Percentiles rank a stretch among this genome's conserved stretches.
Evolutionary conservation across 257 asterid species (phyloP).

Genomic region (Solanum microdontum): DNA sequence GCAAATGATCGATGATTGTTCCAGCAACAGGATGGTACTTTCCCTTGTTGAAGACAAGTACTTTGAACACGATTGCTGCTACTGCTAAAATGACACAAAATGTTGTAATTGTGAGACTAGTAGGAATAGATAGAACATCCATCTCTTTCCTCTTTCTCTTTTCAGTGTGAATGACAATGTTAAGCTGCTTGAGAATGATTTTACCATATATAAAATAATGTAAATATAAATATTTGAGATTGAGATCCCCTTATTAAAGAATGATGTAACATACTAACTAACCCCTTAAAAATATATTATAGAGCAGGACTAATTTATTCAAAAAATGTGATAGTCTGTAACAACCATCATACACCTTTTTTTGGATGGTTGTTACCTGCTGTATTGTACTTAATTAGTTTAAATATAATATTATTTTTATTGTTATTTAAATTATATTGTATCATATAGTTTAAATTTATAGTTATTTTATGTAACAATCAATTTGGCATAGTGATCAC

Average conservation of each 20-base stretch:
- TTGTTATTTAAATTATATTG: no score
- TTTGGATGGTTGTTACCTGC: no score
- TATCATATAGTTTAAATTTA: no score
- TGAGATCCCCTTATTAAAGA: not conserved
- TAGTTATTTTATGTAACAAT: no score
- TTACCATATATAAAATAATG: no score
- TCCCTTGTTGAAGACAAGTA: not conserved
- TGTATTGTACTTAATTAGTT: no score
- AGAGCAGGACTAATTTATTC: not conserved
- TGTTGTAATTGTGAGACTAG: not conserved
- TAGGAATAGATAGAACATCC: not conserved
- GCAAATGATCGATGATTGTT: conserved; percentile 40
- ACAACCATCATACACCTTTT: no score
- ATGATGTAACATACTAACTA: not conserved
- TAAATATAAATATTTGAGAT: not conserved
- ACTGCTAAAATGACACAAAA: conserved; percentile 9
- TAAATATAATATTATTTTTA: no score
- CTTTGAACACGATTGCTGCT: not conserved
- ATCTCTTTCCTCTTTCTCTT: not conserved
- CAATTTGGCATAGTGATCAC: no score
- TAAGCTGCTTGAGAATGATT: not conserved
- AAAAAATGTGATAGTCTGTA: not conserved
- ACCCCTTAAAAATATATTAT: not conserved
- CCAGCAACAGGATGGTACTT: conserved; percentile 57
- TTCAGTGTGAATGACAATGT: not conserved